A percentile compares a stretch with the other conserved stretches of the same genome.
Evolutionary conservation across 2,329 filamentous ascomycete genomes (phyloP).

Genomic region (Rhinocladiella mackenziei): DNA sequence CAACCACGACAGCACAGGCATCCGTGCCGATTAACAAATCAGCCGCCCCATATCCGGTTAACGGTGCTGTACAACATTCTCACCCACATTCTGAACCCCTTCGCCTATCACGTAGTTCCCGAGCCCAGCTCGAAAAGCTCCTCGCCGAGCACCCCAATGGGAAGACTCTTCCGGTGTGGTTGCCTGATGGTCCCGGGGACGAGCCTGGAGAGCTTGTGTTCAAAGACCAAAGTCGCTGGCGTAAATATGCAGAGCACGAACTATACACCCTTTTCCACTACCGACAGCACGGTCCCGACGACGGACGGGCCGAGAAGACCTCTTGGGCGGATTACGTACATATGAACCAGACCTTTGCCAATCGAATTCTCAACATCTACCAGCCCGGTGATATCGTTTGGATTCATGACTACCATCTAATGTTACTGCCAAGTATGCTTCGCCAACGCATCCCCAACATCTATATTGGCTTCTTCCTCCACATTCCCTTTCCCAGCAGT

Average conservation of each 20-base stretch:
- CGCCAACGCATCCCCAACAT: conserved; percentile 81
- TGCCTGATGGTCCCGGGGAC: conserved; percentile 70
- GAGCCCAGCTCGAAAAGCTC: conserved; percentile 68
- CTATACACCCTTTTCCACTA: conserved; percentile 94
- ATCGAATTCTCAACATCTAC: conserved; percentile 82
- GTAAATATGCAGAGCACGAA: conserved; percentile 84
- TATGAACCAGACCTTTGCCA: conserved; percentile 88
- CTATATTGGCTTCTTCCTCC: conserved; percentile 91
- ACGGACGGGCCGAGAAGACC: conserved; percentile 73
- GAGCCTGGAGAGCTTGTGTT: conserved; percentile 65
- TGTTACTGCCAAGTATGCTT: conserved; percentile 82
- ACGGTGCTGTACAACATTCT: conserved; percentile 29
- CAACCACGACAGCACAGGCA: conserved; percentile 39
- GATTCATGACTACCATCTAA: conserved; percentile 90
- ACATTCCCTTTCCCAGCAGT: conserved; percentile 91
- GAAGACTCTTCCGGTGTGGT: conserved; percentile 82
- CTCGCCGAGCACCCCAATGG: conserved; percentile 69
- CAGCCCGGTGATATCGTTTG: conserved; percentile 89
- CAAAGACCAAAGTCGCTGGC: conserved; percentile 81
- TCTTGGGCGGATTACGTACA: conserved; percentile 91
- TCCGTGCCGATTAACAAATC: conserved; percentile 51
- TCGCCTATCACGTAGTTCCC: conserved; percentile 65
- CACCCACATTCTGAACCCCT: conserved; percentile 61
- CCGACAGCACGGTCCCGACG: conserved; percentile 85
- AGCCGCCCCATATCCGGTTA: conserved; percentile 42